Evolutionary conservation across 2,329 filamentous ascomycete species (phyloP).

Genomic region (Verticillium longisporum): DNA sequence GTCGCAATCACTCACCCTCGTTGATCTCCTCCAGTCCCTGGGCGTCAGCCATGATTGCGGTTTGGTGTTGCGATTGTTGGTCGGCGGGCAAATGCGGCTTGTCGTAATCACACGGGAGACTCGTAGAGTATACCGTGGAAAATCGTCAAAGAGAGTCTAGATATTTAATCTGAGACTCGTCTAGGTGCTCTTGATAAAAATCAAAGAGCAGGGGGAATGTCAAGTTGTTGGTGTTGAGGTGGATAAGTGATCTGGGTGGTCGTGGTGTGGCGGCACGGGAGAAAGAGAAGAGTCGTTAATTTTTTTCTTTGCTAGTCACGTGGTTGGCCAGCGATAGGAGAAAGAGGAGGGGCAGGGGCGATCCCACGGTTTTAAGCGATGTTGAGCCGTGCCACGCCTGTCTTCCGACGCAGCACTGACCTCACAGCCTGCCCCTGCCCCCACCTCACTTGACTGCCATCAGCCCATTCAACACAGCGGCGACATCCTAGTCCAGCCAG

Average conservation of each 20-base stretch:
- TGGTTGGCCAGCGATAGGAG: neutral
- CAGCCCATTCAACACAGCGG: neutral
- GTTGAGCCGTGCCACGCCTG: neutral
- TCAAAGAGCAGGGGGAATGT: neutral
- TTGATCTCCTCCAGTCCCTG: neutral
- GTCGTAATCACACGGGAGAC: constrained; percentile 1
- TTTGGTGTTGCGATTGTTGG: constrained; percentile 30
- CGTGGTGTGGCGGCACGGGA: neutral
- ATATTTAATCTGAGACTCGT: neutral
- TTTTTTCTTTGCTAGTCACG: neutral
- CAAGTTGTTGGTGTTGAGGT: constrained; percentile 1
- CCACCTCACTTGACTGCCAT: neutral
- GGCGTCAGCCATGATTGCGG: constrained; percentile 79
- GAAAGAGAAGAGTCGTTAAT: neutral
- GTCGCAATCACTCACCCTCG: constrained; percentile 5
- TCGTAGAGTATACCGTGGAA: neutral
- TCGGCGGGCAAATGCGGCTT: neutral
- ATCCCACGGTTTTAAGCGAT: neutral
- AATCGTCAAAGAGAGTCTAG: neutral
- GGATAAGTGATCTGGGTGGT: neutral
- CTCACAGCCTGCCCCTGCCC: neutral
- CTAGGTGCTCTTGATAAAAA: constrained; percentile 1
- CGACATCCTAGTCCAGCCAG: neutral
- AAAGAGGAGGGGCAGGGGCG: neutral
- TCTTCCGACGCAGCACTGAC: neutral